Conservation (phyloP, 345 rosid species). For the Trapa incisa region DNA sequence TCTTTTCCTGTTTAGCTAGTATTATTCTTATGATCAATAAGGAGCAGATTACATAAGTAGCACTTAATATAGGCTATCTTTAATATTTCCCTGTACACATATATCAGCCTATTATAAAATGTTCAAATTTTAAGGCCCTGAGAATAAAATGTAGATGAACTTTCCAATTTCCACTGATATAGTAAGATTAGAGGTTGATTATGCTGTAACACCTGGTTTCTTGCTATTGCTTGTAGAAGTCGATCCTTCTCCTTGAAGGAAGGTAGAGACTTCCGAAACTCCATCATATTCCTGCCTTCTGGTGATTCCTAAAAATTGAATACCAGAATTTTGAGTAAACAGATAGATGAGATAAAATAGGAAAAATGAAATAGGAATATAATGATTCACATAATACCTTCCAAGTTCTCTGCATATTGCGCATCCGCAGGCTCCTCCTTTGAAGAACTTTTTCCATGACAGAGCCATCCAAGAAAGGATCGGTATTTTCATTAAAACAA, state of each 20-base stretch:
- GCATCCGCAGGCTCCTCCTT: conserved; percentile 81
- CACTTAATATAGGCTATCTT: neutral
- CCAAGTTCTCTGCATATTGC: conserved; percentile 91
- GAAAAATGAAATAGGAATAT: neutral
- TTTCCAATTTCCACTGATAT: neutral
- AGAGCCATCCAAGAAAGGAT: conserved; percentile 59
- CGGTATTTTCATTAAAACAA: conserved; percentile 32
- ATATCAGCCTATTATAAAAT: neutral
- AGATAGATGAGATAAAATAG: neutral
- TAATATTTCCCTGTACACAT: neutral
- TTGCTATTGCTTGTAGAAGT: conserved; percentile 90
- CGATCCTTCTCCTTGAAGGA: conserved; percentile 83
- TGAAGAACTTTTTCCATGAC: conserved; percentile 96
- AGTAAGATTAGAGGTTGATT: neutral
- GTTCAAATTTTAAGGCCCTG: neutral
- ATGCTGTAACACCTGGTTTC: conserved; percentile 57
- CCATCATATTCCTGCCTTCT: conserved; percentile 73
- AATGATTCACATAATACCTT: conserved; percentile 29
- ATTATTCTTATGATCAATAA: neutral
- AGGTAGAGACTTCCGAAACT: conserved; percentile 77
- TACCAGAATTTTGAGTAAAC: neutral
- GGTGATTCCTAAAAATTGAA: conserved; percentile 56
- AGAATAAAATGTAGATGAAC: neutral
- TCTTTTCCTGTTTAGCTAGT: neutral
- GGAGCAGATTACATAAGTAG: neutral